These are phyloP conservation scores for Pleurotus giganteus DNA, from an alignment of 768 basidiomycete species.

Conservation along the genomic window DNA sequence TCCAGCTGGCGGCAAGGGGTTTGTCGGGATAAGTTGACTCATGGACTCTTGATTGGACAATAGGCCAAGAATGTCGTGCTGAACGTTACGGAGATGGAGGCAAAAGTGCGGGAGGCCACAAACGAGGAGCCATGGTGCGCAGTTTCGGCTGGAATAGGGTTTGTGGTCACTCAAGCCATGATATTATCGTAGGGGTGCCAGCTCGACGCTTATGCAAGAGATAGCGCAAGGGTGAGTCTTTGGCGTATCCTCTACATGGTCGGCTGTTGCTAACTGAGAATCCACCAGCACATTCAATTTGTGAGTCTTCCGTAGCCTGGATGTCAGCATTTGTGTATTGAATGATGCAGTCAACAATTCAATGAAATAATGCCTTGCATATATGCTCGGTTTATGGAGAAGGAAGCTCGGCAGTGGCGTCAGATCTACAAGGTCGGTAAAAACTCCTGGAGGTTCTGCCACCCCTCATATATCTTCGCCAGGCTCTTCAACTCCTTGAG, in stretches of 20 bases:
- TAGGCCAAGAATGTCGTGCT: conserved; percentile 96
- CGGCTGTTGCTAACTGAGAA: neutral
- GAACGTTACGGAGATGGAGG: conserved; percentile 96
- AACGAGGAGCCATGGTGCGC: conserved; percentile 96
- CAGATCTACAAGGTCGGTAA: conserved; percentile 91
- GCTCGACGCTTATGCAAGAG: conserved; percentile 97
- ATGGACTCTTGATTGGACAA: neutral
- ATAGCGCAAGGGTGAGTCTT: conserved; percentile 88
- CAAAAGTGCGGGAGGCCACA: conserved; percentile 94
- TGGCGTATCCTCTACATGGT: conserved; percentile 9
- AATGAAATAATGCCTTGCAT: conserved; percentile 99
- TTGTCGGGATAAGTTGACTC: conserved; percentile 11
- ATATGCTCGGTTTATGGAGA: conserved; percentile 94
- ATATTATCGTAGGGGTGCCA: conserved; percentile 75
- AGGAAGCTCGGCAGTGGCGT: conserved; percentile 97
- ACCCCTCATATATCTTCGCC: neutral
- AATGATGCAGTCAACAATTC: conserved; percentile 77
- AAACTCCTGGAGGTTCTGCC: neutral
- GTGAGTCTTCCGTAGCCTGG: conserved; percentile 44
- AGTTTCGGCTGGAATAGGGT: neutral
- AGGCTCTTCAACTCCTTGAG: conserved; percentile 92
- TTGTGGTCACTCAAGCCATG: neutral
- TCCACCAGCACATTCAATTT: conserved; percentile 88
- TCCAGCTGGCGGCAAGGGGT: conserved; percentile 6
- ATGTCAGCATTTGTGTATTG: conserved; percentile 8